Evolutionary conservation across 2,329 filamentous ascomycete genomes (phyloP), one percentile per base, ranked within the genome.

Genomic region (Aspergillus sp.): DNA sequence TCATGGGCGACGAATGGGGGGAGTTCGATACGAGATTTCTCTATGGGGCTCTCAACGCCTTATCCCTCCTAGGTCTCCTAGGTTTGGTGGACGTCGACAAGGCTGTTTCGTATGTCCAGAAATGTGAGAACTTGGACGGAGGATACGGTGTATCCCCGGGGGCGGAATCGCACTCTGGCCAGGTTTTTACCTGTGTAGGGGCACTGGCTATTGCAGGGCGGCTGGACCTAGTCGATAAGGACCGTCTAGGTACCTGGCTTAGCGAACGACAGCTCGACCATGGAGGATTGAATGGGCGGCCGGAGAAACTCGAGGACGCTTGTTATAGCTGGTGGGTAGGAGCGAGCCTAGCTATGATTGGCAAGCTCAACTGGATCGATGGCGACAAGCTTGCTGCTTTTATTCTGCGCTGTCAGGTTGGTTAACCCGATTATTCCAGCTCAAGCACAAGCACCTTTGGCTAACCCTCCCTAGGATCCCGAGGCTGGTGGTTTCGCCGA

Each of bases 321-420:
- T 99, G 95, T 78, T 99, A 99, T 77, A 96, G 91, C 73, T 99
- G 95, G 95, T 99, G 95, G 95, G 95, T 98, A 45, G 79, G 93
- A 70, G 93, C 90, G 70, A 96, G 93, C 72, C 79, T 99, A 65
- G 88, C 89, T 46, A 97, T 98, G 83, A 90, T 99, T 65, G 87
- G 84, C 54, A 87, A 88, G 55, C 83, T 92, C 53, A 90, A 97
- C 73, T 99, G 95, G 95, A 96, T 99, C 71, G 91, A 99, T 77
- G 84, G 87, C 50, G 82, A 87, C 57, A 90, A 90, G 70, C 83
- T 99, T 67, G 83, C 87, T 51, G 74, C 76, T 22, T 99, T 96
- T 75, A 97, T 99, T 54, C 77, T 99, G 58, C 83, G 83, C 62
- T 96, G 91, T 69, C 95, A 99, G 79, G 83, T 85, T 64, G 56